Evolutionary conservation across 1,284 basidiomycete genomes (phyloP).

Genomic region (Marasmius sp.): DNA sequence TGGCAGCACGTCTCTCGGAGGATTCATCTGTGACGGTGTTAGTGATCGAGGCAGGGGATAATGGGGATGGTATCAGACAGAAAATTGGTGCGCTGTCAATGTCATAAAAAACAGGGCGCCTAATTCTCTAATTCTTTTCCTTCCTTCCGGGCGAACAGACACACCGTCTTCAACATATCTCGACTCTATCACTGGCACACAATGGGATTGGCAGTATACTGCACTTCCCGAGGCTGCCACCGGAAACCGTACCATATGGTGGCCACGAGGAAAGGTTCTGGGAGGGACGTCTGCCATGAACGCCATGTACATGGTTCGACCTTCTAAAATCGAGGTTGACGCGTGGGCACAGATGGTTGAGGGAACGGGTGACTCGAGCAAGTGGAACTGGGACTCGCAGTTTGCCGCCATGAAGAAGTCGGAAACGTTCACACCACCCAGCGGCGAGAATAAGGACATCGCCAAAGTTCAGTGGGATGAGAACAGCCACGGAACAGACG

Average conservation of each 20-base stretch:
- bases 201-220: slow-evolving; percentile 65
- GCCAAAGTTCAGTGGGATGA: slow-evolving; percentile 41
- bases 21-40: slow-evolving; percentile 68
- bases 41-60: slow-evolving; percentile 71
- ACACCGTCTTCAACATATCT: slow-evolving; percentile 43
- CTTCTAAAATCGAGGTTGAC: slow-evolving; percentile 45
- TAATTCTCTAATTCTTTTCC: slow-evolving; percentile 6
- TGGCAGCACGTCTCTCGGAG: slow-evolving; percentile 73
- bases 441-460: slow-evolving; percentile 25
- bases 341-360: slow-evolving; percentile 39
- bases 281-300: slow-evolving; percentile 77
- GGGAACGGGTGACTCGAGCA: slow-evolving; percentile 24
- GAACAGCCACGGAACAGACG: slow-evolving; percentile 42
- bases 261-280: slow-evolving; percentile 66
- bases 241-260: slow-evolving; percentile 37
- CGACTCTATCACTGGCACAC: slow-evolving; percentile 43
- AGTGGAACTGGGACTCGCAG: slow-evolving; percentile 49
- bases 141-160: slow-evolving; percentile 19
- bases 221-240: slow-evolving; percentile 51
- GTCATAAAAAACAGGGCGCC: background rate
- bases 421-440: slow-evolving; percentile 36
- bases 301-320: slow-evolving; percentile 58
- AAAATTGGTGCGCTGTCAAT: slow-evolving; percentile 33
- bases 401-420: slow-evolving; percentile 48
- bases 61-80: slow-evolving; percentile 47